A percentile compares a stretch with the other conserved stretches of the same genome.
These are phyloP conservation scores for Exserohilum turcica DNA, from an alignment of 2,329 filamentous ascomycete species.

Conservation along the genomic window DNA sequence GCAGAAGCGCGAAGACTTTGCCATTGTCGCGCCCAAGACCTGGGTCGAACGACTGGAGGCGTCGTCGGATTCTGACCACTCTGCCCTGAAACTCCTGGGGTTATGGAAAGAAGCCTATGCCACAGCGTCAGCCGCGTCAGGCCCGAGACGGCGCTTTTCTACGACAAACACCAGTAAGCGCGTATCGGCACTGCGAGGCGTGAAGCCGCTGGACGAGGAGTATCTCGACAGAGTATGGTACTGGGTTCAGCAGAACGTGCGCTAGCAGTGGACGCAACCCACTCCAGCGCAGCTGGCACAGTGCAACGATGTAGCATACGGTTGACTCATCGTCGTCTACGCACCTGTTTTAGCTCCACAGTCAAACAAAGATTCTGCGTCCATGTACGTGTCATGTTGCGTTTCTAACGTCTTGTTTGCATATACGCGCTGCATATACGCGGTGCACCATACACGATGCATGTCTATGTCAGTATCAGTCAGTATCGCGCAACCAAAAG, in stretches of 20 bases:
- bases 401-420: too few relatives aligned
- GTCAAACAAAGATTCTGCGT: too few relatives aligned
- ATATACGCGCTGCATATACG: too few relatives aligned
- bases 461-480: too few relatives aligned
- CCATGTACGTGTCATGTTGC: too few relatives aligned
- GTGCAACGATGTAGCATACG: too few relatives aligned
- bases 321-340: too few relatives aligned
- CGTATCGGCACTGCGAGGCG: conserved; percentile 43
- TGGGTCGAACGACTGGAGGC: conserved; percentile 53
- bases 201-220: conserved; percentile 51
- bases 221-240: conserved; percentile 53
- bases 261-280: neutral
- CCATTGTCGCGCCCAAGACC: conserved; percentile 48
- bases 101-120: conserved; percentile 57
- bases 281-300: too few relatives aligned
- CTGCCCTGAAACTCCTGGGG: conserved; percentile 55
- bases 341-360: too few relatives aligned
- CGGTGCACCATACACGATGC: too few relatives aligned
- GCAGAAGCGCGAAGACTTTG: conserved; percentile 44
- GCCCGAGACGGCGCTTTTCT: conserved; percentile 38
- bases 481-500: too few relatives aligned
- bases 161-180: conserved; percentile 39
- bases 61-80: conserved; percentile 45
- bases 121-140: conserved; percentile 4
- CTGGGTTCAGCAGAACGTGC: conserved; percentile 39